These are phyloP conservation scores for Blastocystis hominis DNA, from an alignment of 352 stramenopile genomes.

Conservation along the genomic window DNA sequence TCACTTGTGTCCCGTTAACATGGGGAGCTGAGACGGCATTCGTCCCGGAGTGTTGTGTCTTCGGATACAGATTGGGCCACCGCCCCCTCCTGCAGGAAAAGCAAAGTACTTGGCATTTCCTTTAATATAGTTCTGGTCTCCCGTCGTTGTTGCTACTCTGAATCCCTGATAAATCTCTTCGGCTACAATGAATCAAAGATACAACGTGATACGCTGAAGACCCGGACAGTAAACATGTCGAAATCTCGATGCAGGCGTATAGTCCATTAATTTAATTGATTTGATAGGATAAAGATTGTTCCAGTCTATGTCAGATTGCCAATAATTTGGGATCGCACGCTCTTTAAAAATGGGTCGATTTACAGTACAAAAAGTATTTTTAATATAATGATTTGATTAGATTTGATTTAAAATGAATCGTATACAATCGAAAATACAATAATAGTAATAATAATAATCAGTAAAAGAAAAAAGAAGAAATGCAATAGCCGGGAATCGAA, in stretches of 20 bases:
- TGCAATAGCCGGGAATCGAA: constrained; percentile 58
- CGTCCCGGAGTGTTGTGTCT: constrained; percentile 60
- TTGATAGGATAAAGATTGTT: neutral
- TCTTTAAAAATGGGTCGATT: neutral
- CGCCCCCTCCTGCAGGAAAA: constrained; percentile 79
- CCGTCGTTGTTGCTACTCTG: constrained; percentile 84
- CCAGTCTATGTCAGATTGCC: neutral
- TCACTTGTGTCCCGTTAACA: constrained; percentile 81
- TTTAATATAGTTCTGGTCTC: constrained; percentile 99
- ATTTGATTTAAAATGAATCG: neutral
- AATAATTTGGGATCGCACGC: neutral
- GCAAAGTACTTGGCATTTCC: constrained; percentile 98
- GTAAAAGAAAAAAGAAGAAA: constrained; percentile 6
- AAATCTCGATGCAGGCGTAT: constrained; percentile 53
- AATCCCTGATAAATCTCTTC: constrained; percentile 66
- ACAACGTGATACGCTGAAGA: constrained; percentile 19
- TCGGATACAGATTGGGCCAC: constrained; percentile 65
- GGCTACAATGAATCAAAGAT: neutral
- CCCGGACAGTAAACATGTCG: constrained; percentile 55
- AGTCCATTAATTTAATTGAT: constrained; percentile 23
- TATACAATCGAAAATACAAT: neutral
- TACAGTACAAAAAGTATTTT: neutral
- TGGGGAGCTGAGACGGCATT: constrained; percentile 65
- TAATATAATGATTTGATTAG: neutral
- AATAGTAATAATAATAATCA: neutral